Evolutionary conservation across 2,329 filamentous ascomycete genomes (phyloP).

Genomic region (Calycina marina): DNA sequence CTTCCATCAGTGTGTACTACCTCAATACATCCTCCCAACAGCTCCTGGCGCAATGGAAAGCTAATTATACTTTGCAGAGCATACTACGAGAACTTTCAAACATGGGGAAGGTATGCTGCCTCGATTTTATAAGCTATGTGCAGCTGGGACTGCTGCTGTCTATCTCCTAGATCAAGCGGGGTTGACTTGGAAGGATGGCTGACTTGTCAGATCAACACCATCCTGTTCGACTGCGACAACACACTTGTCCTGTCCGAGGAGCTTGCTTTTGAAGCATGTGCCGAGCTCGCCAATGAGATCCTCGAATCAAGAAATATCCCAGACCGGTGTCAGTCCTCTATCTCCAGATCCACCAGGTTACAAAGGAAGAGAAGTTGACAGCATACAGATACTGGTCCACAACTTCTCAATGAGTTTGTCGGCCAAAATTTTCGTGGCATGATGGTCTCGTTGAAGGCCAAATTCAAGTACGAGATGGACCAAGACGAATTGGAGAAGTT

Average conservation of each 20-base stretch:
- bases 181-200: too few species aligned
- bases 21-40: too few species aligned
- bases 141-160: too few species aligned
- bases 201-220: conserved; percentile 57
- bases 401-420: conserved; percentile 75
- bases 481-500: conserved; percentile 57
- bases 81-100: too few species aligned
- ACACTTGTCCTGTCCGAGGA: conserved; percentile 86
- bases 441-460: conserved; percentile 61
- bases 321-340: conserved; percentile 33
- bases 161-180: too few species aligned
- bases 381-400: conserved; percentile 47
- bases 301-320: conserved; percentile 48
- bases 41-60: too few species aligned
- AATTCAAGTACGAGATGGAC: conserved; percentile 57
- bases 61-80: too few species aligned
- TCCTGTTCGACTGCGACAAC: conserved; percentile 76
- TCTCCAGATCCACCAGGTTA: not conserved
- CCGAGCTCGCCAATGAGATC: conserved; percentile 78
- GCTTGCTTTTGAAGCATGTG: conserved; percentile 82
- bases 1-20: too few species aligned
- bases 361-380: not conserved
- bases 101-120: too few species aligned
- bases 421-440: conserved; percentile 93
- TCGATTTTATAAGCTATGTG: too few species aligned